These are phyloP conservation scores for Phaeodactylum tricornutum DNA, from an alignment of 108 stramenopile genomes.

Conservation along the genomic window DNA sequence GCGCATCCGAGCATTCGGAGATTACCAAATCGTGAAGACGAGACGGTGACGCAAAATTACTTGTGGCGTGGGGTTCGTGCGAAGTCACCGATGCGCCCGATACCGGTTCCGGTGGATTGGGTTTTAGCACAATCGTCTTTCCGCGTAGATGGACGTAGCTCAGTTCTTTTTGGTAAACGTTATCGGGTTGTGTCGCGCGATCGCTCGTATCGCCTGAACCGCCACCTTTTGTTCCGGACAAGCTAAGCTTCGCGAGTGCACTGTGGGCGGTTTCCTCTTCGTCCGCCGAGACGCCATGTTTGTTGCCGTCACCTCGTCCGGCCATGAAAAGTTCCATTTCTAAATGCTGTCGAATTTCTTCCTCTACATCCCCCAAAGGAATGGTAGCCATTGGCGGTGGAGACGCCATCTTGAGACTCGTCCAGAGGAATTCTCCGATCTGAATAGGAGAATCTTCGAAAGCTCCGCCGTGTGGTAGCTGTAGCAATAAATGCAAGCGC, in stretches of 20 bases:
- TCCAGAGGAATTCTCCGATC: conserved; percentile 69
- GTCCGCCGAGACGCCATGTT: too few relatives aligned
- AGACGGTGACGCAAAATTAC: conserved; percentile 8
- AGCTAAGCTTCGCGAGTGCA: conserved; percentile 39
- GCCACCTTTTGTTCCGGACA: conserved; percentile 6
- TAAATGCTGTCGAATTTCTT: conserved; percentile 59
- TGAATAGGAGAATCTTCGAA: conserved; percentile 71
- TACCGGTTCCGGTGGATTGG: conserved; percentile 28
- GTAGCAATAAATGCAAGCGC: conserved; percentile 59
- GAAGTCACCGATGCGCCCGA: conserved; percentile 39
- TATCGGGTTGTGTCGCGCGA: conserved; percentile 24
- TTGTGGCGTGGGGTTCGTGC: conserved; percentile 20
- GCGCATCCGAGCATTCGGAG: conserved; percentile 77
- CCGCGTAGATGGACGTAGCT: conserved; percentile 57
- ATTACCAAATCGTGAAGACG: conserved; percentile 78
- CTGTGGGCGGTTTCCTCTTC: conserved; percentile 33
- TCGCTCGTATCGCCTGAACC: conserved; percentile 16
- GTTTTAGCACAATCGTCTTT: conserved; percentile 70
- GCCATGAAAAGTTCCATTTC: conserved; percentile 52
- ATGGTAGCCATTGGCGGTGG: conserved; percentile 49
- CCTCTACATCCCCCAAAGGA: conserved; percentile 67
- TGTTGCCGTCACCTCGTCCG: too few relatives aligned
- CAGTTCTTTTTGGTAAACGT: conserved; percentile 66
- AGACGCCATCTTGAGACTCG: conserved; percentile 26
- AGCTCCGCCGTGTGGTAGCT: conserved; percentile 68